Conservation (phyloP, 768 basidiomycete genomes). For the Trametes meyenii region DNA sequence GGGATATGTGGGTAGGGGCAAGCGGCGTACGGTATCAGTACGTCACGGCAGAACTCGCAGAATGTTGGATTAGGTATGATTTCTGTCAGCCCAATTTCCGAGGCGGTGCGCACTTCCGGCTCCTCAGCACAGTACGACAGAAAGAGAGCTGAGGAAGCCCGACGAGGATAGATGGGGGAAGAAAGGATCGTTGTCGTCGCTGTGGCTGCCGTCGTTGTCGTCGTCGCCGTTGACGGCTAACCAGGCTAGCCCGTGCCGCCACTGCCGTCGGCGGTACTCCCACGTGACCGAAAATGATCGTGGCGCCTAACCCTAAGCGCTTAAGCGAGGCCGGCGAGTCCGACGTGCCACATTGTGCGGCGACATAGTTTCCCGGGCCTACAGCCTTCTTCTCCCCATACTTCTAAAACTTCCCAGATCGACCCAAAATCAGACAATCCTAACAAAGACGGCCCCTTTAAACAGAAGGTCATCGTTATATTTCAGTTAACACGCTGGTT, state of each 20-base stretch:
- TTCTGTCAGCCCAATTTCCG: constrained; percentile 5
- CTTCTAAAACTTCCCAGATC: too few species aligned
- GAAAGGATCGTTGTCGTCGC: constrained; percentile 5
- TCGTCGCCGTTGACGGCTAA: constrained; percentile 18
- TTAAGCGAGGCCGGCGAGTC: neutral
- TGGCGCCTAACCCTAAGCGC: neutral
- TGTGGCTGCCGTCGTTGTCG: constrained; percentile 14
- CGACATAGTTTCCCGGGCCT: too few species aligned
- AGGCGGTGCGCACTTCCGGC: constrained; percentile 4
- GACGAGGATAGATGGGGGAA: neutral
- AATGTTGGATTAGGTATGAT: constrained; percentile 23
- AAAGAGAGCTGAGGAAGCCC: neutral
- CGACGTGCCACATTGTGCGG: too few species aligned
- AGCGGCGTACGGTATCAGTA: constrained; percentile 16
- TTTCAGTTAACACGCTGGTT: too few species aligned
- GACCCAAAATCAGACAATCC: too few species aligned
- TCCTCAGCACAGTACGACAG: neutral
- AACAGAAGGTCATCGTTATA: too few species aligned
- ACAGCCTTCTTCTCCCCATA: too few species aligned
- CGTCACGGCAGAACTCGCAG: constrained; percentile 28
- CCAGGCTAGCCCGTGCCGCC: neutral
- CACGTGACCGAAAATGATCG: neutral
- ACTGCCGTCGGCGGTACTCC: constrained; percentile 1
- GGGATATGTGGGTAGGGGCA: neutral
- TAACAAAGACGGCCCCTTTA: too few species aligned